Evolutionary conservation across 83 land plant genomes (phyloP), one percentile per base, ranked within the genome.

Genomic region (Picea abies): DNA sequence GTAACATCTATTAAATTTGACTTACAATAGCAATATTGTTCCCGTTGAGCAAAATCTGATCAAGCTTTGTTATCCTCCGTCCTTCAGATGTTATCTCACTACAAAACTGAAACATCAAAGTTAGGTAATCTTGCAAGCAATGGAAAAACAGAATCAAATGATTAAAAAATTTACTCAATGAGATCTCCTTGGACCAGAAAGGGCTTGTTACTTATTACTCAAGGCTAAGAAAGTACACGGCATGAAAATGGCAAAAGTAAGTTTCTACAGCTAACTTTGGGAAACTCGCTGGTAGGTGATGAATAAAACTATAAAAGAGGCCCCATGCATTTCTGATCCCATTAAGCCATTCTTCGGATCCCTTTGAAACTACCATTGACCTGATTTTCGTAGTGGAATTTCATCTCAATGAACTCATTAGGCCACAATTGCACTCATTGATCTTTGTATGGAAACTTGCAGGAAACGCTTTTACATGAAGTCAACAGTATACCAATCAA

Each of bases 21-120:
- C 99, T 95, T 84, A 97, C 99, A 81, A 97, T 97, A 19, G 99
- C 99, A 86, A 97, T 97, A 87, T 97, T 97, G 94, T 97, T 97
- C 47, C 98, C 99, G 84, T 97, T 97, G 20, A 97, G 95, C 82
- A 97, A 86, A 71, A 97, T 97, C 83, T 97, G 99, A 80, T 97
- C 99, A 69, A 97, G 94, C 88, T 97, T 95, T 70, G 99, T 97
- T 26, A 97, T 93, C 76, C 99, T 80, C 61, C 96, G 90, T 10
- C 99, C 99, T 91, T 97, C 99, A 76, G 98, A 84, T 26, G 99
- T 97, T 62, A 97, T 97, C 80, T 97, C 99, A 90, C 99, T 97
- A 90, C 25, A 84, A 84, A 41, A 80, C 49, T 37, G 76, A 29
- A 17, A 12, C 60, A 81, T 75, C 44, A 19, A 39, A 62, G 15